These are phyloP conservation scores for Aschersonia sp. DNA, from an alignment of 2,329 filamentous ascomycete species.

Conservation along the genomic window DNA sequence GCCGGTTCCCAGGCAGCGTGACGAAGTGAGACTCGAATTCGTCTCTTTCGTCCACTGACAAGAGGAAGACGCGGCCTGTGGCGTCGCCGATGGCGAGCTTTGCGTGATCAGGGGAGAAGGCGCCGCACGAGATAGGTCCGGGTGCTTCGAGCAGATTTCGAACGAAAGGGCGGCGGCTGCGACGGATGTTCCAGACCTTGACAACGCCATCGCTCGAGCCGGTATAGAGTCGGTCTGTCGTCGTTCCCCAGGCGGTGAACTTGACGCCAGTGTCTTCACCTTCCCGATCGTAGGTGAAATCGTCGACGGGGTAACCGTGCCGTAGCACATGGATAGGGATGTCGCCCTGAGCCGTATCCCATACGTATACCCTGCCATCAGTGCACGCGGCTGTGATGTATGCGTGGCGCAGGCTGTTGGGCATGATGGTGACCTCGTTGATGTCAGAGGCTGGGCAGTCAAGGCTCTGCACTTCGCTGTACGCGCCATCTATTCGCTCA, in stretches of 20 bases:
- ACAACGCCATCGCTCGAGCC: slow-evolving; percentile 49
- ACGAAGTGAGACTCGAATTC: slow-evolving; percentile 19
- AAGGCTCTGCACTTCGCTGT: slow-evolving; percentile 34
- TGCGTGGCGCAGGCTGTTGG: slow-evolving; percentile 32
- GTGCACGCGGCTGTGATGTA: slow-evolving; percentile 50
- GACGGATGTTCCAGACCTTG: slow-evolving; percentile 48
- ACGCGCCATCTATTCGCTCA: slow-evolving; percentile 13
- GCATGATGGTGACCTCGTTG: slow-evolving; percentile 46
- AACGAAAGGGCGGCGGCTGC: slow-evolving; percentile 27
- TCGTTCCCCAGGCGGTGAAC: slow-evolving; percentile 47
- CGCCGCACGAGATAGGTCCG: slow-evolving; percentile 41
- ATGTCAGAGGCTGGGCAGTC: slow-evolving; percentile 47
- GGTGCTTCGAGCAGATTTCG: slow-evolving; percentile 38
- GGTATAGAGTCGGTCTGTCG: slow-evolving; percentile 43
- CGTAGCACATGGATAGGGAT: slow-evolving; percentile 37
- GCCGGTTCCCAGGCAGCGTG: slow-evolving; percentile 19
- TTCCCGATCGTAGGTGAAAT: slow-evolving; percentile 30
- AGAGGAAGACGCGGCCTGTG: slow-evolving; percentile 42
- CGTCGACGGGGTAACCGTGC: slow-evolving; percentile 32
- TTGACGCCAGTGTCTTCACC: slow-evolving; percentile 47
- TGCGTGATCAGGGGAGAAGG: slow-evolving; percentile 41
- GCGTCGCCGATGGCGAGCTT: slow-evolving; percentile 46
- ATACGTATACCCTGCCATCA: slow-evolving; percentile 46
- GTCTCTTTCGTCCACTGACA: slow-evolving; percentile 33
- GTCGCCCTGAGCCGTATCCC: slow-evolving; percentile 44